Base-by-base conservation (phyloP, 176 grass and related monocot species). In the Oryza officinalis region DNA sequence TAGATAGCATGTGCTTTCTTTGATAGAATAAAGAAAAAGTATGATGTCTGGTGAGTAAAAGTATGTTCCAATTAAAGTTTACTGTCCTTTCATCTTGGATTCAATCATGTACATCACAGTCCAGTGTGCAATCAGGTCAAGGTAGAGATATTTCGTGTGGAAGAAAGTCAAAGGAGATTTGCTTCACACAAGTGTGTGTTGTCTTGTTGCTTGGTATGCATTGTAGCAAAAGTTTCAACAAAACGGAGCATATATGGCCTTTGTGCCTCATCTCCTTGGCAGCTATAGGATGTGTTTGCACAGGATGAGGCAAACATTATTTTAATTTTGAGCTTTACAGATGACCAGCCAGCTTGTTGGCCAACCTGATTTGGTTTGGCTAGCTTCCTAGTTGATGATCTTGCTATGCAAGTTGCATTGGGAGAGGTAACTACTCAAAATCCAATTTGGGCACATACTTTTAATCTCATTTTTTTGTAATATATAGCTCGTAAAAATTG, bases 261-360 rank as follows among this genome's bases (percentile, higher is more conserved):
- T 57, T 67, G 76, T 89, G 83, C 72, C 83, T 89, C 86, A 89
- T 89, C 88, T 86, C 83, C 72, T 66, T 26, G 76, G 88, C 78
- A 89, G 20, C 80, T 60, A 74, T 37, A 41, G 68, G 68, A 40
- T 73, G 52, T 87, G 80, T 67, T 79, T 35, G 63, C 65, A 45
- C 49, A 46, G 78, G 66, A 71, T 71, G 72, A 66, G 33, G 67
- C 78, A 86, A 77, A 37, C 73, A 13, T 59, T 86, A 59, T 78
- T 86, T 86, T 69, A 70, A 52, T 65, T 65, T n/a, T 65, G 27
- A 81, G 41, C 57, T 83, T 74, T 88, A 70, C 31, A 59, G 63
- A 18, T 20, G 52, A 85, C 70, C 71, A 85, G 81, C 64, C 83
- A 85, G 4, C 72, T 69, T 81, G 79, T 50, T 71, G 81, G 33